A percentile compares a stretch with the other conserved stretches of the same genome.
Conservation (phyloP, 2,329 filamentous ascomycete genomes). For the Microdochium bolleyi region DNA sequence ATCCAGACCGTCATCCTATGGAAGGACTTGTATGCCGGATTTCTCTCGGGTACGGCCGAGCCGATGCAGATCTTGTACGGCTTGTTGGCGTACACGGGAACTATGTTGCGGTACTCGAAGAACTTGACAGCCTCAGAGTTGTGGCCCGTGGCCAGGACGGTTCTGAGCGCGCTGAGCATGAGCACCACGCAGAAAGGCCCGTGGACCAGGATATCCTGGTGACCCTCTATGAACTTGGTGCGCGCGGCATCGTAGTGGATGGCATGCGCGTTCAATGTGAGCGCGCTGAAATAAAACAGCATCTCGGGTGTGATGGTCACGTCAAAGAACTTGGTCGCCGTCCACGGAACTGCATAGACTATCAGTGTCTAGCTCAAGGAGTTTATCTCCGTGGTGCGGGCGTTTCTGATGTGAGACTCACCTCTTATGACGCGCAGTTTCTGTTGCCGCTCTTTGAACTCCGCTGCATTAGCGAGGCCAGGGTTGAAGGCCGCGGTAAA, state of each 20-base stretch:
- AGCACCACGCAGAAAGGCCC: constrained; percentile 75
- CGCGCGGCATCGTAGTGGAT: constrained; percentile 80
- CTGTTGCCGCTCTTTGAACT: constrained; percentile 7
- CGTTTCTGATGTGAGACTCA: constrained; percentile 10
- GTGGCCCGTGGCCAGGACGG: constrained; percentile 30
- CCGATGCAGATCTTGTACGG: constrained; percentile 62
- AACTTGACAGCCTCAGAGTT: constrained; percentile 30
- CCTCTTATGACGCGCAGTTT: constrained; percentile 12
- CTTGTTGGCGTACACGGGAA: constrained; percentile 71
- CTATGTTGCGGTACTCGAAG: constrained; percentile 74
- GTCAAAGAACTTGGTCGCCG: constrained; percentile 32
- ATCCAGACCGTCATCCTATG: constrained; percentile 55
- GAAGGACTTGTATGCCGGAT: not conserved
- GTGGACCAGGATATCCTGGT: constrained; percentile 72
- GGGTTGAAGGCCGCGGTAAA: constrained; percentile 8
- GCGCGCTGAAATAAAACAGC: constrained; percentile 83
- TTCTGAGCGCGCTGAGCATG: constrained; percentile 60
- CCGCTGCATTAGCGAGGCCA: not conserved
- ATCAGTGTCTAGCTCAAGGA: constrained; percentile 1
- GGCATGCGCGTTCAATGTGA: constrained; percentile 85
- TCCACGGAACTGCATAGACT: constrained; percentile 20
- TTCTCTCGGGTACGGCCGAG: not conserved
- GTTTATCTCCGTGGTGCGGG: not conserved
- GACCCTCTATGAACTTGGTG: constrained; percentile 63
- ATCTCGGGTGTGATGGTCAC: constrained; percentile 62